Evolutionary conservation across 352 stramenopile genomes (phyloP).

Genomic region (Pythium guiyangense): DNA sequence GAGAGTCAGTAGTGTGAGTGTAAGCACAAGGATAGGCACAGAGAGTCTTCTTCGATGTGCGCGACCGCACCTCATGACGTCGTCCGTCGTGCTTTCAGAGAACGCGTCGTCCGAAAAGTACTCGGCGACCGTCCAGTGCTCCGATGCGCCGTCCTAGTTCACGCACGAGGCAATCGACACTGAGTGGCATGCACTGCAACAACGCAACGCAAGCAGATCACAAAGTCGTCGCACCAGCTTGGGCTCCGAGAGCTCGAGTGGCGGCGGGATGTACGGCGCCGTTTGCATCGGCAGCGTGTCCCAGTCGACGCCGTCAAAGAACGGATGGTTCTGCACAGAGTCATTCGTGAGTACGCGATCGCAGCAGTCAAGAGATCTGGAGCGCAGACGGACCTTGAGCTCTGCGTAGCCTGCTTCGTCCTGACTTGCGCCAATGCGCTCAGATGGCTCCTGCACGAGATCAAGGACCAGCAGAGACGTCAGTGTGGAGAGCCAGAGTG

Average conservation of each 20-base stretch:
- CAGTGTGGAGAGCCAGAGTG: not conserved
- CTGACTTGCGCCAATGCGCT: conserved; percentile 68
- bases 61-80: conserved; percentile 22
- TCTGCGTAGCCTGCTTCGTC: conserved; percentile 61
- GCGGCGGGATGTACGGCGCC: conserved; percentile 54
- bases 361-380: not conserved
- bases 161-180: not conserved
- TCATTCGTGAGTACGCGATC: not conserved
- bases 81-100: conserved; percentile 65
- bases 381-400: conserved; percentile 40
- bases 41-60: not conserved
- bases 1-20: too few species aligned
- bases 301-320: conserved; percentile 82
- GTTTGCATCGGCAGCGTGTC: conserved; percentile 42
- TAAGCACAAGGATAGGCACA: not conserved
- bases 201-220: not conserved
- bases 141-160: conserved; percentile 57
- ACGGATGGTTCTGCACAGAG: conserved; percentile 54
- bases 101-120: conserved; percentile 78
- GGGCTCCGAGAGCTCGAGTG: conserved; percentile 53
- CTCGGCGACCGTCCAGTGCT: conserved; percentile 78
- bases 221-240: conserved; percentile 26
- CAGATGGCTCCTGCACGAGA: conserved; percentile 27
- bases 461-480: not conserved
- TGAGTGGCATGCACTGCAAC: not conserved